Evolutionary conservation across 768 basidiomycete genomes (phyloP).

Genomic region (Saitozyma podzolica): DNA sequence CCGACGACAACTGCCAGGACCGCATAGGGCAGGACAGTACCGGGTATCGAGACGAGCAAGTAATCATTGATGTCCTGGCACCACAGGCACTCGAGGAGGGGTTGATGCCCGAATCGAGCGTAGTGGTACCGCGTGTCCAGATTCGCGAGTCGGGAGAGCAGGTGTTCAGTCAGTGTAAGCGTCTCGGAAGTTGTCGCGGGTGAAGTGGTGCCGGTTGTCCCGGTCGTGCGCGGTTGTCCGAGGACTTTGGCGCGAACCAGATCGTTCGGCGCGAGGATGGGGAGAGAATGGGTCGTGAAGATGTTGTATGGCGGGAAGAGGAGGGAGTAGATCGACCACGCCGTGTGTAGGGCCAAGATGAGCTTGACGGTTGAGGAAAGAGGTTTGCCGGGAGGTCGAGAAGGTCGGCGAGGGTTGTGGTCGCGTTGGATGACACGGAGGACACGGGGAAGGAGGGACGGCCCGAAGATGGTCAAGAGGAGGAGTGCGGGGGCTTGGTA

Average conservation of each 20-base stretch:
- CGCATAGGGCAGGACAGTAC: constrained; percentile 24
- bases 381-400: constrained; percentile 8
- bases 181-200: not conserved
- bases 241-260: constrained; percentile 21
- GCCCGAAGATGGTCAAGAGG: constrained; percentile 29
- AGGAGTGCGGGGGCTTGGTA: constrained; percentile 29
- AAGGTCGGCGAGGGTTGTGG: constrained; percentile 7
- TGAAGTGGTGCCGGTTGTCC: not conserved
- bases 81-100: constrained; percentile 31
- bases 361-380: constrained; percentile 18
- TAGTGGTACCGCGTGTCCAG: constrained; percentile 39
- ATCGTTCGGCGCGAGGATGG: constrained; percentile 23
- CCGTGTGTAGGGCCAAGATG: constrained; percentile 24
- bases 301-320: constrained; percentile 36
- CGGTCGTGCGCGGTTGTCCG: not conserved
- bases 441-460: constrained; percentile 26
- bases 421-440: constrained; percentile 9
- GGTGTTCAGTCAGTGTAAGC: constrained; percentile 21
- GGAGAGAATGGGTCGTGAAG: constrained; percentile 31
- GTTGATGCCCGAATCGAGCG: constrained; percentile 35
- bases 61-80: constrained; percentile 25
- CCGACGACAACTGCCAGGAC: constrained; percentile 21
- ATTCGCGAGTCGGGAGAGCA: constrained; percentile 29
- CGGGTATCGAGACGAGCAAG: constrained; percentile 19
- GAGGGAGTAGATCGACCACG: constrained; percentile 27